A percentile compares a stretch with the other conserved stretches of the same genome.
phyloP scores from a whole-genome alignment of 768 basidiomycete species.

The Hydnomerulius pinastri region DNA sequence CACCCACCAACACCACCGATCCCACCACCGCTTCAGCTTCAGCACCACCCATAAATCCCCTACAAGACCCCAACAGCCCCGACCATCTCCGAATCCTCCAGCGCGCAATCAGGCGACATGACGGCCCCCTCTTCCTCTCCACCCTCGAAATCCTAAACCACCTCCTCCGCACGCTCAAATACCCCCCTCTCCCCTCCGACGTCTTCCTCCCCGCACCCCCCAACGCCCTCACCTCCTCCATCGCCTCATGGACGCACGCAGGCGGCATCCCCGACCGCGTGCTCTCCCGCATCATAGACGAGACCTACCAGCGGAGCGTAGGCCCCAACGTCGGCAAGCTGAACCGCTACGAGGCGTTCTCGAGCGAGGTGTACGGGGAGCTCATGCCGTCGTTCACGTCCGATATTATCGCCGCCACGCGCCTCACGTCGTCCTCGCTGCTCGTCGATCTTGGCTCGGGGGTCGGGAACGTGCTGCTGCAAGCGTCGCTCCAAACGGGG shows the following conservation, averaged over 20 bases:
- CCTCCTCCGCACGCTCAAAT: constrained; percentile 64
- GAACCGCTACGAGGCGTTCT: constrained; percentile 79
- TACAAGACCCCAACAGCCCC: constrained; percentile 23
- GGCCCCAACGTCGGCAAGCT: constrained; percentile 86
- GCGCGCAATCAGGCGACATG: constrained; percentile 65
- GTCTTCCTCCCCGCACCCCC: constrained; percentile 44
- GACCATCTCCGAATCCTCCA: constrained; percentile 62
- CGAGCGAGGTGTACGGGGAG: constrained; percentile 88
- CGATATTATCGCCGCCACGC: constrained; percentile 52
- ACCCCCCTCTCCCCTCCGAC: constrained; percentile 57
- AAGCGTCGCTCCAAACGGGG: constrained; percentile 79
- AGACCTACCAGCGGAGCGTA: constrained; percentile 91
- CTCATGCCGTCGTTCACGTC: constrained; percentile 75
- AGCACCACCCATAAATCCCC: constrained; percentile 22
- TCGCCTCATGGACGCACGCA: constrained; percentile 44
- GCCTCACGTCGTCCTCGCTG: constrained; percentile 54
- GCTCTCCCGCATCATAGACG: constrained; percentile 77
- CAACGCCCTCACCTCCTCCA: constrained; percentile 51
- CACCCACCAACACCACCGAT: constrained; percentile 32
- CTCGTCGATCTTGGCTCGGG: constrained; percentile 88
- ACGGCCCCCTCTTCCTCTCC: constrained; percentile 72
- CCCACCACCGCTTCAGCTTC: constrained; percentile 34
- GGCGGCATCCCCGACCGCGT: constrained; percentile 64
- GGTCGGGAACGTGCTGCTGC: constrained; percentile 82
- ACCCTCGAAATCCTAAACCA: constrained; percentile 64